These are phyloP conservation scores for Russula sp. DNA, from an alignment of 768 basidiomycete genomes.

Conservation along the genomic window DNA sequence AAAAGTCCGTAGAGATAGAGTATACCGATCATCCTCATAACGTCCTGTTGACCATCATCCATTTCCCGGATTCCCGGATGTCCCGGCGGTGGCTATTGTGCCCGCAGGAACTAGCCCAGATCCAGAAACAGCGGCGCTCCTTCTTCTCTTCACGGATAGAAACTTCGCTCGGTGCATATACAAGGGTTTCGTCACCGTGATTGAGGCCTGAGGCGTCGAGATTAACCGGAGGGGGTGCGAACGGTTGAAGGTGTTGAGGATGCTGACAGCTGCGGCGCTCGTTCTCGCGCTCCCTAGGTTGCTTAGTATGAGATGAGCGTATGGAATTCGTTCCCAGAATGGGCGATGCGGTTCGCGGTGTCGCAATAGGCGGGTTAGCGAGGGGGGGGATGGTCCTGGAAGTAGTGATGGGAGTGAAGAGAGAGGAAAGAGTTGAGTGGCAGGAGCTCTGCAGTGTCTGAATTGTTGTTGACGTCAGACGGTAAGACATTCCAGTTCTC, in stretches of 20 bases:
- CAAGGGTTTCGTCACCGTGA: conserved; percentile 31
- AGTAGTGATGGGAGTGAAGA: conserved; percentile 44
- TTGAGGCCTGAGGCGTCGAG: conserved; percentile 25
- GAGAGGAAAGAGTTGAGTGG: conserved; percentile 38
- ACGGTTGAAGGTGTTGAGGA: conserved; percentile 56
- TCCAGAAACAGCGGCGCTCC: conserved; percentile 54
- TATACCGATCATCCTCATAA: conserved; percentile 51
- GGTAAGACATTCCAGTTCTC: conserved; percentile 42
- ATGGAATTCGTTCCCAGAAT: conserved; percentile 1
- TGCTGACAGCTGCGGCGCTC: conserved; percentile 40
- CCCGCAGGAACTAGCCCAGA: conserved; percentile 26
- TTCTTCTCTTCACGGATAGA: conserved; percentile 32
- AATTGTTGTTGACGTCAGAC: conserved; percentile 19
- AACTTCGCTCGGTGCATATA: conserved; percentile 21
- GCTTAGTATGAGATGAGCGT: conserved; percentile 24
- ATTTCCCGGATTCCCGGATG: conserved; percentile 33
- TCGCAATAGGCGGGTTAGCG: conserved; percentile 25
- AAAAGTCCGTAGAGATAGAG: too few species aligned
- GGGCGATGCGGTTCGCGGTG: conserved; percentile 16
- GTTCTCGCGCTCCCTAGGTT: conserved; percentile 28
- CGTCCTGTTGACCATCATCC: conserved; percentile 41
- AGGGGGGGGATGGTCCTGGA: conserved; percentile 39
- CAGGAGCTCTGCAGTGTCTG: conserved; percentile 24
- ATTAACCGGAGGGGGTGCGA: conserved; percentile 24
- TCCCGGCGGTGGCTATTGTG: conserved; percentile 38